These are phyloP conservation scores for Pythium angustatum DNA, from an alignment of 352 stramenopile species.

Conservation along the genomic window DNA sequence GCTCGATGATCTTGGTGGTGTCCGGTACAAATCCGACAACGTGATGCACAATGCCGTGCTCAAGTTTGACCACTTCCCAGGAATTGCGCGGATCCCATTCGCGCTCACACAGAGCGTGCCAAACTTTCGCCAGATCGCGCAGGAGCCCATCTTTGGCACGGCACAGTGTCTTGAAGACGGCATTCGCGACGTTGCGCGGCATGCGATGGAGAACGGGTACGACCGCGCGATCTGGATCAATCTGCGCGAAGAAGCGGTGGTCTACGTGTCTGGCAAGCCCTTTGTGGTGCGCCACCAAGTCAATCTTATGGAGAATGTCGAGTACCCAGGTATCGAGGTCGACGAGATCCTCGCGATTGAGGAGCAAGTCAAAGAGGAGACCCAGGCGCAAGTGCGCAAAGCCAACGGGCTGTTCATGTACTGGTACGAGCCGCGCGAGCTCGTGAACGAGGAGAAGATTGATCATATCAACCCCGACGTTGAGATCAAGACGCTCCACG, in stretches of 20 bases:
- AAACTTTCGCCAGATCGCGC: slow-evolving; percentile 82
- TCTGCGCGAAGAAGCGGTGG: slow-evolving; percentile 87
- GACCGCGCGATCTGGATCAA: slow-evolving; percentile 90
- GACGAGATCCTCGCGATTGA: slow-evolving; percentile 88
- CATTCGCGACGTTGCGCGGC: slow-evolving; percentile 63
- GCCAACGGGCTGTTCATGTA: slow-evolving; percentile 85
- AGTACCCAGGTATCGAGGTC: slow-evolving; percentile 88
- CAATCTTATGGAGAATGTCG: slow-evolving; percentile 85
- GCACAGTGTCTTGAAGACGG: slow-evolving; percentile 78
- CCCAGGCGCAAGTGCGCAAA: slow-evolving; percentile 72
- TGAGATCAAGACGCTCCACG: slow-evolving; percentile 75
- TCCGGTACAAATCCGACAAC: slow-evolving; percentile 83
- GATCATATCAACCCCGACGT: slow-evolving; percentile 70
- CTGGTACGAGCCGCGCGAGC: slow-evolving; percentile 76
- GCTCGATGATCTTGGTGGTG: slow-evolving; percentile 72
- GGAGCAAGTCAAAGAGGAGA: slow-evolving; percentile 79
- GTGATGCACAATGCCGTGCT: slow-evolving; percentile 81
- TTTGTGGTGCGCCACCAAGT: slow-evolving; percentile 85
- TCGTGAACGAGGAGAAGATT: slow-evolving; percentile 83
- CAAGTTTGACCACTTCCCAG: slow-evolving; percentile 91
- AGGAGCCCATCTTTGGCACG: slow-evolving; percentile 85
- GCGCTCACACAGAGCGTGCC: slow-evolving; percentile 69
- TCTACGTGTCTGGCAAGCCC: slow-evolving; percentile 86
- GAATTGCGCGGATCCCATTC: slow-evolving; percentile 65
- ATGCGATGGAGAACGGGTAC: slow-evolving; percentile 49